A percentile compares a stretch with the other conserved stretches of the same genome.
phyloP scores from a whole-genome alignment of 371 early-diverging fungal species.

The Mycotypha africana region DNA sequence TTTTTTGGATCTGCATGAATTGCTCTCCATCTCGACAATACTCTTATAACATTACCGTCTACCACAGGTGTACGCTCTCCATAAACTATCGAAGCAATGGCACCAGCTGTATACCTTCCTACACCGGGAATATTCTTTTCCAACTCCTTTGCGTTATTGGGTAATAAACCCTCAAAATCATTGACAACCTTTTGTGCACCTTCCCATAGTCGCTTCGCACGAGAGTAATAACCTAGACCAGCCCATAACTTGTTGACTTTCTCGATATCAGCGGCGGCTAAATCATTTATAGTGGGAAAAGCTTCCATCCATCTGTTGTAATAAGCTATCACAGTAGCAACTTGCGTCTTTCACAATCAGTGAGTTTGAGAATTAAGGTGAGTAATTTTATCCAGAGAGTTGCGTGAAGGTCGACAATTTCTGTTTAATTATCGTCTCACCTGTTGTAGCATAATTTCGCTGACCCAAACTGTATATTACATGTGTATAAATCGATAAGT shows the following conservation, averaged over 20 bases:
- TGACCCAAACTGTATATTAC: constrained; percentile 77
- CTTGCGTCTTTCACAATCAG: constrained; percentile 74
- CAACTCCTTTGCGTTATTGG: constrained; percentile 50
- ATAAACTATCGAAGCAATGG: constrained; percentile 74
- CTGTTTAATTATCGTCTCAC: too few relatives aligned
- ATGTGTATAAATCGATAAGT: too few relatives aligned
- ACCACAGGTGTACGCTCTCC: constrained; percentile 59
- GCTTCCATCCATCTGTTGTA: constrained; percentile 71
- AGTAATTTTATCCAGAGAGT: too few relatives aligned
- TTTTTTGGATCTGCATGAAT: constrained; percentile 70
- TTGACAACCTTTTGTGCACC: constrained; percentile 63
- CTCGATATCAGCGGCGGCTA: constrained; percentile 67
- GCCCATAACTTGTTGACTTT: constrained; percentile 73
- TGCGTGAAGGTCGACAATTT: too few relatives aligned
- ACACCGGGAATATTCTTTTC: constrained; percentile 70
- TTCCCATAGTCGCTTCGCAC: constrained; percentile 68
- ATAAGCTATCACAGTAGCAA: constrained; percentile 70
- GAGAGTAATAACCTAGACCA: constrained; percentile 80
- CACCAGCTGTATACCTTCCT: constrained; percentile 64
- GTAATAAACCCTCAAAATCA: constrained; percentile 53
- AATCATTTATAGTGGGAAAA: constrained; percentile 69
- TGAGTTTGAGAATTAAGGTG: too few relatives aligned
- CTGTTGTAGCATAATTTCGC: constrained; percentile 85
- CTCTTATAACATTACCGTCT: constrained; percentile 82
- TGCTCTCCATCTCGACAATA: constrained; percentile 63